These are phyloP conservation scores for Clathrospora elynae DNA, from an alignment of 2,329 filamentous ascomycete genomes.

Conservation along the genomic window DNA sequence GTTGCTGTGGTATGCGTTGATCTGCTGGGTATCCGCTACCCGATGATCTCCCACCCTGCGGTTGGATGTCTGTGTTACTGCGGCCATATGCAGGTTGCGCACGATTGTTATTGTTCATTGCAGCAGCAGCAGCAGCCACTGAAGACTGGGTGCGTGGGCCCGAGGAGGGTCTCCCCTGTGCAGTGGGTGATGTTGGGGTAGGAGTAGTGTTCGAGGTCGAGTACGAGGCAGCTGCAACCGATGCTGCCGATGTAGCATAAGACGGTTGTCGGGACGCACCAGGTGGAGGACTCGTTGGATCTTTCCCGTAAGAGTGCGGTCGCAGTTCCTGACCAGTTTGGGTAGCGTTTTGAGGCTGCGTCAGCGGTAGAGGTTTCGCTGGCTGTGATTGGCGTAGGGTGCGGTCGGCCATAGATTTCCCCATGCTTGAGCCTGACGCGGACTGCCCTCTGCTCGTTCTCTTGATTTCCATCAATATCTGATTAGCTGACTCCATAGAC, in stretches of 20 bases:
- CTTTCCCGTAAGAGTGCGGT: constrained; percentile 56
- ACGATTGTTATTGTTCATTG: constrained; percentile 47
- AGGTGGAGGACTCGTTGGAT: constrained; percentile 46
- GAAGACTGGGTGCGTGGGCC: constrained; percentile 57
- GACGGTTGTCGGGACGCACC: constrained; percentile 48
- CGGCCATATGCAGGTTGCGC: constrained; percentile 53
- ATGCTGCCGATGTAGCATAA: constrained; percentile 49
- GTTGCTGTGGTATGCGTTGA: constrained; percentile 49
- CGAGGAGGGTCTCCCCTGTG: constrained; percentile 52
- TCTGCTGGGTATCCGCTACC: constrained; percentile 48
- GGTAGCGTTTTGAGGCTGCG: constrained; percentile 38
- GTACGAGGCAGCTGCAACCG: constrained; percentile 56
- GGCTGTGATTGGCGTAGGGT: constrained; percentile 28
- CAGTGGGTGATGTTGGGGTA: constrained; percentile 55
- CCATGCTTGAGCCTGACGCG: constrained; percentile 59
- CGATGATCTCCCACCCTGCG: constrained; percentile 38
- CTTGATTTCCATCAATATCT: constrained; percentile 86
- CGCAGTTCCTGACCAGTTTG: constrained; percentile 50
- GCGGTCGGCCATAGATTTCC: constrained; percentile 52
- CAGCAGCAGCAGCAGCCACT: constrained; percentile 54
- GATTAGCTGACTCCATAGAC: constrained; percentile 96
- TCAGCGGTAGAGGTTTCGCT: constrained; percentile 55
- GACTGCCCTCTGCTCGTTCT: constrained; percentile 73
- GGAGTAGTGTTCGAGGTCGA: constrained; percentile 41
- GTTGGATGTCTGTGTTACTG: constrained; percentile 52